Base-by-base conservation (phyloP, 1,139 yeast genomes). In the Debaryomyces sp. region DNA sequence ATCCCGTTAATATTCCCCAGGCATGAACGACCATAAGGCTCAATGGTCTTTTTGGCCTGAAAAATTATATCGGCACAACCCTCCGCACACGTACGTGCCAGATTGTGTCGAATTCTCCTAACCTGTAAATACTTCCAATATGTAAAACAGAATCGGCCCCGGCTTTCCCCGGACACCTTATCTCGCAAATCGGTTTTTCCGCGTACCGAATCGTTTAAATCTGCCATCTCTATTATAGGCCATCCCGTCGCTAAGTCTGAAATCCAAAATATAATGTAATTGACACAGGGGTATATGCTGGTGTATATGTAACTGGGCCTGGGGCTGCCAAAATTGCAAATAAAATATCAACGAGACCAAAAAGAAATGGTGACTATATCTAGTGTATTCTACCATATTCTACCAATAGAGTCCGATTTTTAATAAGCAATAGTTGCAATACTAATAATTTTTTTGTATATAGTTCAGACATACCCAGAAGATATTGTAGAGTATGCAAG, bases 61-160 rank as follows among this genome's bases (percentile, higher is more conserved):
- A 37, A 37, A 37, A 37, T 37, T 37, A 37, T 37, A 9, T 37
- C 21, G 13, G 24, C 41, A 37, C 41, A 37, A 37, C 8, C 2
- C 2, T 5, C 5, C n/a, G 8, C 13, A 22, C 22, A 37, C 41
- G 41, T 37, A 23, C 13, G n/a, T 13, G 41, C 1, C 7, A 17
- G 4, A 1, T 13, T 37, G 41, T 37, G 41, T 7, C 24, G 21
- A 18, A 10, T 5, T 2, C 6, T 1, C 9, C 9, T 32, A 32
- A 32, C 35, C 35, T 32, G 35, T 15, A 32, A 32, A 32, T 2
- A 15, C 7, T 5, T 13, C 35, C 35, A 32, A 32, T 9, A 6
- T 32, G 35, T 17, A 32, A 18, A 18, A 2, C 5, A 4, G 5
- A 18, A 18, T 22, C 9, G 23, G 26, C 5, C 17, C 18, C 24